Evolutionary conservation across 257 asterid genomes (phyloP).

Genomic region (Solanum appendiculatum): DNA sequence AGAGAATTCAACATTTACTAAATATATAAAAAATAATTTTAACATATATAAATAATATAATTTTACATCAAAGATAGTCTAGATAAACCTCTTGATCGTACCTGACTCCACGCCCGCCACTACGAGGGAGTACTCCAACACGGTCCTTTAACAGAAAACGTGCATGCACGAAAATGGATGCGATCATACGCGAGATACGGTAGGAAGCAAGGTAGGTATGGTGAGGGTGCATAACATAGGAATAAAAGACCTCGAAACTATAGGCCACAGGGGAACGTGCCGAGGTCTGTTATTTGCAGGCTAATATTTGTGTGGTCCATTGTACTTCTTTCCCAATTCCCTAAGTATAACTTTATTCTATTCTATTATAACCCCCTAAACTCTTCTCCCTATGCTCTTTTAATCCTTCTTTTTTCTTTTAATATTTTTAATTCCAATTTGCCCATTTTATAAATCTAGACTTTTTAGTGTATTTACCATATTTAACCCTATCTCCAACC

Average conservation of each 20-base stretch:
- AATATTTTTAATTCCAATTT: background rate
- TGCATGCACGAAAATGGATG: background rate
- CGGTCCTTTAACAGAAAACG: background rate
- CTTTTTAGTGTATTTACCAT: background rate
- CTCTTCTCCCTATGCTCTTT: slow-evolving; percentile 8
- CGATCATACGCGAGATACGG: background rate
- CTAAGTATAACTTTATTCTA: slow-evolving; percentile 6
- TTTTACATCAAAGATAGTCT: too few relatives aligned
- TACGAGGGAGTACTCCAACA: background rate
- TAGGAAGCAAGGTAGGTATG: background rate
- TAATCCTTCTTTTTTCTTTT: background rate
- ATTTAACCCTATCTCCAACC: background rate
- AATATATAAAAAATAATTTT: too few relatives aligned
- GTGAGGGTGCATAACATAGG: slow-evolving; percentile 2
- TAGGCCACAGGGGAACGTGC: slow-evolving; percentile 19
- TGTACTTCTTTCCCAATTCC: slow-evolving; percentile 16
- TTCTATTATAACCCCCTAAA: background rate
- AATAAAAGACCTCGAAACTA: background rate
- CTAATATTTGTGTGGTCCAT: slow-evolving; percentile 18
- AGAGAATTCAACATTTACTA: too few relatives aligned
- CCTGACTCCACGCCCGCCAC: too few relatives aligned
- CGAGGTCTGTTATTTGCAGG: slow-evolving; percentile 7
- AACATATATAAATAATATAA: too few relatives aligned
- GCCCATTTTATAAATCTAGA: background rate
- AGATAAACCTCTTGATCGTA: background rate